These are phyloP conservation scores for Amphirosellinia nigrospora DNA, from an alignment of 495 filamentous ascomycete genomes.

Conservation along the genomic window DNA sequence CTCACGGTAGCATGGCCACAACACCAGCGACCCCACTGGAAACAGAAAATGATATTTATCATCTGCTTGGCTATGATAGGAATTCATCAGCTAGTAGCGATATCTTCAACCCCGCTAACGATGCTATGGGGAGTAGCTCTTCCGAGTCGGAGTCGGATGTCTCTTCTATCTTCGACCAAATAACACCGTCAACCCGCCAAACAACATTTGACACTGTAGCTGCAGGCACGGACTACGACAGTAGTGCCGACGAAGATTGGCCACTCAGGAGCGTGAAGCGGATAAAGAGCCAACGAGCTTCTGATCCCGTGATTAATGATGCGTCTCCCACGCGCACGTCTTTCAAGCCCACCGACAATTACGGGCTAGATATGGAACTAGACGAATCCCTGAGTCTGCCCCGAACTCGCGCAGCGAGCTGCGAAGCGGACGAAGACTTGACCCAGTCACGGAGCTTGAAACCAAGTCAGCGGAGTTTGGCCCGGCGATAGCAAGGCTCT, in stretches of 20 bases:
- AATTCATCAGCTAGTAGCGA: neutral
- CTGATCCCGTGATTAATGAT: neutral
- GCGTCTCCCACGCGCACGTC: neutral
- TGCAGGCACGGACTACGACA: neutral
- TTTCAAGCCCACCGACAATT: neutral
- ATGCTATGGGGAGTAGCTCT: neutral
- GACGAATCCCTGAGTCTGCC: neutral
- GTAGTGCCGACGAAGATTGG: neutral
- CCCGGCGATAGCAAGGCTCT: conserved; percentile 13
- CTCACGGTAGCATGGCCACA: neutral
- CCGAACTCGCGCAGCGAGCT: neutral
- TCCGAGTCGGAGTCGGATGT: conserved; percentile 11
- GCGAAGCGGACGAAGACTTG: neutral
- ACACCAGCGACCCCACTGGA: conserved; percentile 5
- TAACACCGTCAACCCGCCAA: conserved; percentile 13
- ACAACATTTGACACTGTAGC: neutral
- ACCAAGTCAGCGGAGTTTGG: neutral
- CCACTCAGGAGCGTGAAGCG: neutral
- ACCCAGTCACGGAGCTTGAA: neutral
- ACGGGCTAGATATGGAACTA: neutral
- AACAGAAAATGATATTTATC: conserved; percentile 19
- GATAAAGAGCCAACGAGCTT: neutral
- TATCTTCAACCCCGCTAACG: neutral
- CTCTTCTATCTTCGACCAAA: conserved; percentile 15
- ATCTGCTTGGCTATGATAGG: conserved; percentile 9